Conservation (phyloP, 108 stramenopile genomes). For the Stephanodiscus minutulus region DNA sequence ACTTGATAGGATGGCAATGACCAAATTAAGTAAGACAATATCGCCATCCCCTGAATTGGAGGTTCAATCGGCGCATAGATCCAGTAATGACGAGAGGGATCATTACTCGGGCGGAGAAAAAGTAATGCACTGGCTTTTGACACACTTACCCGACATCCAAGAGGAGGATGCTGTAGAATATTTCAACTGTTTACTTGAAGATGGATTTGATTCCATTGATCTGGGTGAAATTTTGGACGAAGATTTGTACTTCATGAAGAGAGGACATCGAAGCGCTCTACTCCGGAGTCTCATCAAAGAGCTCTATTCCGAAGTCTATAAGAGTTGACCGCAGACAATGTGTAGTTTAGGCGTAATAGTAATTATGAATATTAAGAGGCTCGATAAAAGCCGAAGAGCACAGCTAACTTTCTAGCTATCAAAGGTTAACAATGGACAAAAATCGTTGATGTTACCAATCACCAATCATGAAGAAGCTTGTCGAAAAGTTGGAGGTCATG, state of each 20-base stretch:
- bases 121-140: conserved; percentile 26
- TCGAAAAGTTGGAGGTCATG: too few relatives aligned
- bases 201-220: conserved; percentile 28
- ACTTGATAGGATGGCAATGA: neutral
- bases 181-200: conserved; percentile 10
- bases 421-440: too few relatives aligned
- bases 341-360: too few relatives aligned
- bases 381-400: too few relatives aligned
- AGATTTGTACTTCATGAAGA: conserved; percentile 37
- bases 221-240: conserved; percentile 20
- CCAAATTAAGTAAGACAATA: neutral
- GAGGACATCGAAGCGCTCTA: conserved; percentile 5
- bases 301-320: neutral
- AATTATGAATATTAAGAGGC: too few relatives aligned
- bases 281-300: conserved; percentile 3
- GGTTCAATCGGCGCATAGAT: neutral
- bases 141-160: conserved; percentile 17
- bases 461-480: too few relatives aligned
- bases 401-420: too few relatives aligned
- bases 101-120: conserved; percentile 5
- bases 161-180: conserved; percentile 24
- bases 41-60: neutral
- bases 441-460: too few relatives aligned
- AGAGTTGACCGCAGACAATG: neutral
- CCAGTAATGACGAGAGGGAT: neutral